Evolutionary conservation across 73 alveolate species (phyloP), one percentile per base, ranked within the genome.

Genomic region (Symbiodinium pilosum): DNA sequence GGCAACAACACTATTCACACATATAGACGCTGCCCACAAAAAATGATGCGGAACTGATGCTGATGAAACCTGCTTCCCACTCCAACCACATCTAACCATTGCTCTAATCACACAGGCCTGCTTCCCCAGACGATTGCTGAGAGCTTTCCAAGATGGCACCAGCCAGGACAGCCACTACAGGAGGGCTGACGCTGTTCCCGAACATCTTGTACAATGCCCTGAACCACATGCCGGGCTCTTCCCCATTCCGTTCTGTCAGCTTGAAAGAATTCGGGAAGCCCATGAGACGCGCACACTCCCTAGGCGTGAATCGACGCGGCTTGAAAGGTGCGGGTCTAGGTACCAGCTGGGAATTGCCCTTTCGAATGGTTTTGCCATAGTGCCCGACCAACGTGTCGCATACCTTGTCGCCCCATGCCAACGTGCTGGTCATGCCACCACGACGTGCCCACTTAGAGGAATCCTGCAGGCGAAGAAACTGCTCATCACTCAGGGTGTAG

Each of bases 241-340:
- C 52, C 7, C 32, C 85, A 34, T 4, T 6, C 14, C 52, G 36
- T 41, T 69, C 97, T 12, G 77, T 91, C n/a, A 91, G 34, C 83
- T 43, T 64, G 81, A 38, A 91, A 77, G 44, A 44, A 52, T 93
- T 77, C 26, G 98, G 98, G 18, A 93, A 75, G 24, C 98, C 98
- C 98, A 93, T 93, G 47, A 93, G 41, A 36, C 98, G 39, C 44
- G 93, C 91, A 28, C 98, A 93, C 84, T 93, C 98, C 32, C 98
- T 83, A 47, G 47, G 52, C 2, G 93, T 75, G 38, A 93, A 93
- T 11, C 98, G 47, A 12, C 98, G 92, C 5, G 98, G 98, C 26
- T 43, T 68, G 56, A 43, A 71, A 56, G 97, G 97, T n/a, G 97
- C 97, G 3, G 28, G 28, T 30, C 97, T 26, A 1, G 97, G 89